Base-by-base conservation (phyloP, 345 rosid genomes). In the Noccaea caerulescens region DNA sequence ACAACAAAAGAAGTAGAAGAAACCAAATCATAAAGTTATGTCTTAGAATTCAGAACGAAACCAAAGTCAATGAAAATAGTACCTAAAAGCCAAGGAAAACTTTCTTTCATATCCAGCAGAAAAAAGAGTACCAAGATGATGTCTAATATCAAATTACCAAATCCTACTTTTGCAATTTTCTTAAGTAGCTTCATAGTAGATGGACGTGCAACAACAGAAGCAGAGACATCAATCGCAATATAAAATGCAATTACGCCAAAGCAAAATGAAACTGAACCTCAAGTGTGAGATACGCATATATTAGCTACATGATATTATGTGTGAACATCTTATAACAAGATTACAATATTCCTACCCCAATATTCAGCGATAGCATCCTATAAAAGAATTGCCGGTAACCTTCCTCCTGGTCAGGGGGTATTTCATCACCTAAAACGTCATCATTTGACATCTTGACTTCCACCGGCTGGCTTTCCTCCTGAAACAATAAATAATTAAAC, bases 341-440 rank as follows among this genome's bases (percentile, higher is more conserved):
- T 49, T 54, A 33, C 13, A 63, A 73, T 74, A 57, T 39, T 36
- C 83, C 53, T 81, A 91, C 97, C 79, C 88, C 87, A 66, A 34
- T 57, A 81, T 73, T 89, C 79, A 85, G 71, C 71, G 86, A 84
- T 56, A 94, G 86, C 32, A 78, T 78, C 78, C 78, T 87, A 76
- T 87, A 89, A 85, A 96, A 91, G 71, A 84, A 85, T 2, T 58
- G 75, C 32, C 88, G 86, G 75, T 88, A 55, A 25, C 75, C 76
- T 72, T 84, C 82, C 76, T 68, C 80, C 85, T 94, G 99, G 60
- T 91, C 95, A 41, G 54, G 44, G 68, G 98, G 99, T 78, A 94
- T 87, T 80, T 94, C 96, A 82, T 91, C 99, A 18, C 99, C 99
- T 73, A 94, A 79, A 73, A 91, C 72, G 79, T 94, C 98, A 83